Evolutionary conservation across 208 protist genomes (phyloP), one percentile per base, ranked within the genome.

Genomic region (Crithidia bombi): DNA sequence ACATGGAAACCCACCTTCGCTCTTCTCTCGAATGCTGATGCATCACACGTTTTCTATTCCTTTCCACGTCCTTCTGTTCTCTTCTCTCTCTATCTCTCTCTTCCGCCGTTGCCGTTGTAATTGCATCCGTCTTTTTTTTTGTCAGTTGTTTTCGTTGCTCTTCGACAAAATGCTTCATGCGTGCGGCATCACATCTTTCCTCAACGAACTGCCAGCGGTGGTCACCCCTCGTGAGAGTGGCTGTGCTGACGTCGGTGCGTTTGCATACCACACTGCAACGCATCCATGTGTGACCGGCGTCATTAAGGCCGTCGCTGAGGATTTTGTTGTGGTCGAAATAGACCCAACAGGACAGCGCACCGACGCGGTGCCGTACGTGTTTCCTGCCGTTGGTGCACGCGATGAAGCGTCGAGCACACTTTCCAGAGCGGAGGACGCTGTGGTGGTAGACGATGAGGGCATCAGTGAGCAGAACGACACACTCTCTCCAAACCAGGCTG

Each of bases 311-410:
- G 19, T 17, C 0, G 81, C 87, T n/a, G 80, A 86, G 17, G 86
- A 92, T 64, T 95, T 95, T 63, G 57, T 89, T 6, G 90, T 95
- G 32, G 86, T 92, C 11, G 90, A 95, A 61, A 54, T 93, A 15
- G 90, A 95, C 50, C 71, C 73, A 3, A 35, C n/a, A 10, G 81
- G 83, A 5, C 74, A 83, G 61, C 82, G 81, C 47, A 90, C 83
- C 10, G 83, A 91, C 59, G 50, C 57, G 2, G 41, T 69, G 3
- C 59, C 62, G 46, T 84, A 80, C 69, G 33, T n/a, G 5, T 66
- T 74, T 82, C 54, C 44, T 10, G 41, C 21, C 11, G 46, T 11
- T 3, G 66, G 54, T n/a, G 56, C 11, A 15, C 12, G 17, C 38
- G 21, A 10, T 15, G 33, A 26, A 44, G 36, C 21, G 25, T 23